Evolutionary conservation across 2,329 filamentous ascomycete species (phyloP).

Genomic region (Xylariales sp.): DNA sequence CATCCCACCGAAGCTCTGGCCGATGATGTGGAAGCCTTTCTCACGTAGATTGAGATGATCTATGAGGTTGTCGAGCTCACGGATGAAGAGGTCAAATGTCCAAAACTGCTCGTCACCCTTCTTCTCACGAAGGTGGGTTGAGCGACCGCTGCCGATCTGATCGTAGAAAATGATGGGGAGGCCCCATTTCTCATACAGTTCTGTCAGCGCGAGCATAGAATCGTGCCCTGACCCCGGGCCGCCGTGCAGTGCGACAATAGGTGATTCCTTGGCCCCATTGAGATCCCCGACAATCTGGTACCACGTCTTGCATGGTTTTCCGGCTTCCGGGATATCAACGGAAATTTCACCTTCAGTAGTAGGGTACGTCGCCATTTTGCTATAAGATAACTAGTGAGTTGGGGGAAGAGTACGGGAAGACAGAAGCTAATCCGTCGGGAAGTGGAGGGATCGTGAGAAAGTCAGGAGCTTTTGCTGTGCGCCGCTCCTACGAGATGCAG

Average conservation of each 20-base stretch:
- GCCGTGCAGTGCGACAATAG: conserved; percentile 39
- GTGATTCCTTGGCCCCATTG: conserved; percentile 45
- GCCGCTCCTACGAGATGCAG: too few species aligned
- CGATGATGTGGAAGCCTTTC: conserved; percentile 37
- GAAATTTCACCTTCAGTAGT: background rate
- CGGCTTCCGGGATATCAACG: background rate
- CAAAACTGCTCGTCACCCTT: conserved; percentile 48
- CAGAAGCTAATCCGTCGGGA: too few species aligned
- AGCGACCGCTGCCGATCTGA: conserved; percentile 61
- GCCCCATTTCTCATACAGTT: conserved; percentile 52
- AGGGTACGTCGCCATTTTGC: background rate
- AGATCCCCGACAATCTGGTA: conserved; percentile 31
- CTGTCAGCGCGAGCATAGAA: conserved; percentile 70
- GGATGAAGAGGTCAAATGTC: conserved; percentile 42
- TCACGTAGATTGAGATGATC: conserved; percentile 33
- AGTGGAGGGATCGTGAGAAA: too few species aligned
- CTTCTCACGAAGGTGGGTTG: conserved; percentile 59
- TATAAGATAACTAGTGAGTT: background rate
- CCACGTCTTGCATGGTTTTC: conserved; percentile 29
- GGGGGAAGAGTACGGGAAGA: background rate
- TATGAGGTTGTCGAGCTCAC: conserved; percentile 43
- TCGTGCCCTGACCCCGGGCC: conserved; percentile 62
- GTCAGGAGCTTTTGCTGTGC: too few species aligned
- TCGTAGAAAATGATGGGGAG: conserved; percentile 59
- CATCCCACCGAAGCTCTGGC: conserved; percentile 44